Conservation (phyloP, 208 protist species). For the Trypanosoma caninum region DNA sequence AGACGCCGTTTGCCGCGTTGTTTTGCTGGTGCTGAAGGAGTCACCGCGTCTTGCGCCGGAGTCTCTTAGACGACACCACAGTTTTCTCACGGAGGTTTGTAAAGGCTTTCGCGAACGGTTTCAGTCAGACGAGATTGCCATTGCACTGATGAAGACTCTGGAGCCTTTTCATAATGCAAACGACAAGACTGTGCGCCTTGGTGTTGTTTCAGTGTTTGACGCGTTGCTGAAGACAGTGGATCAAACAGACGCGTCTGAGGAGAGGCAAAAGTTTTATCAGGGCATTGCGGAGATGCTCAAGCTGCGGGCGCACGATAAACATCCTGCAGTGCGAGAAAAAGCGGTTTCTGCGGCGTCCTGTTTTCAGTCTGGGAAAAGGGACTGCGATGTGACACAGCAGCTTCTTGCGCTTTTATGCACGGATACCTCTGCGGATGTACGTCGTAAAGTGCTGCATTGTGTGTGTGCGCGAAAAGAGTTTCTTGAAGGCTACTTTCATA, state of each 20-base stretch:
- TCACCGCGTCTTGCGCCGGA: conserved; percentile 61
- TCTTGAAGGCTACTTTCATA: conserved; percentile 86
- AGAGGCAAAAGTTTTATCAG: conserved; percentile 85
- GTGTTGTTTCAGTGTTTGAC: conserved; percentile 67
- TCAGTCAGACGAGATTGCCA: conserved; percentile 51
- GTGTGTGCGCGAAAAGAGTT: conserved; percentile 83
- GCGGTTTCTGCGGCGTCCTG: conserved; percentile 60
- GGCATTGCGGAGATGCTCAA: conserved; percentile 74
- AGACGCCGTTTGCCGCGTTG: conserved; percentile 44
- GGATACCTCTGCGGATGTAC: conserved; percentile 77
- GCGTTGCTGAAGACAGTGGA: conserved; percentile 75
- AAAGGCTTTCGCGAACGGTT: conserved; percentile 60
- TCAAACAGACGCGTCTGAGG: conserved; percentile 67
- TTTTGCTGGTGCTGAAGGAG: conserved; percentile 77
- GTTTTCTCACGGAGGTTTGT: conserved; percentile 64
- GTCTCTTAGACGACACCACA: conserved; percentile 71
- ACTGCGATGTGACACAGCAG: conserved; percentile 87
- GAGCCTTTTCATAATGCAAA: conserved; percentile 79
- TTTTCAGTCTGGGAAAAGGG: conserved; percentile 81
- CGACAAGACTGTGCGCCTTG: conserved; percentile 77
- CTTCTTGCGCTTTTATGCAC: conserved; percentile 78
- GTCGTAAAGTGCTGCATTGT: conserved; percentile 65
- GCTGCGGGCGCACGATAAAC: conserved; percentile 74
- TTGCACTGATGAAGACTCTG: conserved; percentile 51
- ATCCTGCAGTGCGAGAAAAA: conserved; percentile 61